Evolutionary conservation across 179 eudicot species (phyloP).

Genomic region (Sideroxylon spinosum): DNA sequence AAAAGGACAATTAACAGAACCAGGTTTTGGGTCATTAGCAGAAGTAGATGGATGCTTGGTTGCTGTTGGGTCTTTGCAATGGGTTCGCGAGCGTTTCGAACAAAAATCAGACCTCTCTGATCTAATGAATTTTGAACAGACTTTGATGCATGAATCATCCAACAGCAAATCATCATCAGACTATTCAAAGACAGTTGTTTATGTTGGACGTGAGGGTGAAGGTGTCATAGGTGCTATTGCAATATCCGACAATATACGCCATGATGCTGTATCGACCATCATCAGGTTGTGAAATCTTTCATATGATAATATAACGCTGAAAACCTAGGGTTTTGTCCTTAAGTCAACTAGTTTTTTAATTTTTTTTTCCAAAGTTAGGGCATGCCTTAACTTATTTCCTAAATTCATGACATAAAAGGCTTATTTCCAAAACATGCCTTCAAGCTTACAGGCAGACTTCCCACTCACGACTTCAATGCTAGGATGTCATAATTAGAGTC

Average conservation of each 20-base stretch:
- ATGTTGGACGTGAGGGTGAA: conserved; percentile 89
- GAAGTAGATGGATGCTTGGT: conserved; percentile 87
- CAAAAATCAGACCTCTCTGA: conserved; percentile 40
- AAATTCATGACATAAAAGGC: no score
- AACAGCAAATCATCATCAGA: conserved; percentile 34
- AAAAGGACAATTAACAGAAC: conserved; percentile 79
- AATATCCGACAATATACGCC: conserved; percentile 67
- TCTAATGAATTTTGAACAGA: conserved; percentile 39
- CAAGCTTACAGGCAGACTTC: no score
- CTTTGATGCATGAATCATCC: conserved; percentile 39
- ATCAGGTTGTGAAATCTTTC: conserved; percentile 43
- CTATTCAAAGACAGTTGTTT: conserved; percentile 71
- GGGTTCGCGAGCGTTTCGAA: conserved; percentile 76
- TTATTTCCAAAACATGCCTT: no score
- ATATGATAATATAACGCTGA: background rate
- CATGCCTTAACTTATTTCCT: no score
- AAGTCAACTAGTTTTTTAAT: no score
- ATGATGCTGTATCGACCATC: conserved; percentile 69
- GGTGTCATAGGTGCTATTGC: conserved; percentile 89
- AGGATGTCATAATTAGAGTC: no score
- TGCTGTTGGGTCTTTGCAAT: conserved; percentile 79
- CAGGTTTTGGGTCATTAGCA: conserved; percentile 91
- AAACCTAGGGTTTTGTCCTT: background rate
- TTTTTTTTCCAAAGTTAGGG: no score
- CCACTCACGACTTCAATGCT: no score